These are phyloP conservation scores for Leccinum boreale DNA, from an alignment of 768 basidiomycete species.

Conservation along the genomic window DNA sequence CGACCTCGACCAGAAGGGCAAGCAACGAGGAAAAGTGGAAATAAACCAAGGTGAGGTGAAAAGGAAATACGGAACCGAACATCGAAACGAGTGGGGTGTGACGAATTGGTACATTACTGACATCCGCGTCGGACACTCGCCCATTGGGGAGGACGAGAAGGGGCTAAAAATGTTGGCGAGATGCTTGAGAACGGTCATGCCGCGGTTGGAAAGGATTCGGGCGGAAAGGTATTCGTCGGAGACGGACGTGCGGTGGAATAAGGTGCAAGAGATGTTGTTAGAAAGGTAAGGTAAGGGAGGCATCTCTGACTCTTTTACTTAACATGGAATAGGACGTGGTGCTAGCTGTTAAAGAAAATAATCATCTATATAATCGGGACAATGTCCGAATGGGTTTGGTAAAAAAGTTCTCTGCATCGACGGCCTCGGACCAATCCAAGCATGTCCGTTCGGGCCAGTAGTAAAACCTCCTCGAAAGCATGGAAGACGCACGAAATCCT, in stretches of 20 bases:
- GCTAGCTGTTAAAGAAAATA: no score
- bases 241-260: conserved; percentile 11
- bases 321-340: no score
- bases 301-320: no score
- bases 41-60: neutral
- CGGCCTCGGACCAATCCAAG: no score
- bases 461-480: no score
- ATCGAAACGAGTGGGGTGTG: conserved; percentile 16
- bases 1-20: neutral
- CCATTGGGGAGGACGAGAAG: conserved; percentile 13
- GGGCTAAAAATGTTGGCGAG: conserved; percentile 6
- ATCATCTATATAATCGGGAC: no score
- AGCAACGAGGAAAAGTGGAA: neutral
- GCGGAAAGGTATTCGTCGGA: conserved; percentile 14
- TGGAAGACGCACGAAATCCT: no score
- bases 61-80: neutral
- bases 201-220: conserved; percentile 19
- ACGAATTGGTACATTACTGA: conserved; percentile 15
- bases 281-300: neutral
- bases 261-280: conserved; percentile 10
- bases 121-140: conserved; percentile 23
- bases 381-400: no score
- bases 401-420: no score
- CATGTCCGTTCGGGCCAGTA: no score
- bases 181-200: conserved; percentile 21